phyloP scores from a whole-genome alignment of 495 filamentous ascomycete genomes.

The Aspergillus cavernicola region DNA sequence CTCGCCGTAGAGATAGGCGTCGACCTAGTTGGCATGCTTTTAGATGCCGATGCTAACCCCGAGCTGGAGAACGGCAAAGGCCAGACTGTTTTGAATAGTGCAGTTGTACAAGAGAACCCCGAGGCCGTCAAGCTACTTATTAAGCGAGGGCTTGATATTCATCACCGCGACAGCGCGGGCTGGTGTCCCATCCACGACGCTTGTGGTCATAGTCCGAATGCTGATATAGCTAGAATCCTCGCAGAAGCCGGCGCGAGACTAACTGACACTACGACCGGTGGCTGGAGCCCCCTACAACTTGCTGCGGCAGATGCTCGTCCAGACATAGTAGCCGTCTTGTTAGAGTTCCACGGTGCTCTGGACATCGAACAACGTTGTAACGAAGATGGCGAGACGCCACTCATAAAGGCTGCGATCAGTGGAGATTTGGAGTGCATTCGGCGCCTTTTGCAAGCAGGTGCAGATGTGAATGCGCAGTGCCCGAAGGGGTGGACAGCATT shows the following conservation, averaged over 20 bases:
- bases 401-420: neutral
- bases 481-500: neutral
- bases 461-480: neutral
- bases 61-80: neutral
- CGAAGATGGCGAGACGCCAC: neutral
- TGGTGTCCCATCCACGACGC: constrained; percentile 1
- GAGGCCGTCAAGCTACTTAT: neutral
- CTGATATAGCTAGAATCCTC: neutral
- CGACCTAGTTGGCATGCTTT: neutral
- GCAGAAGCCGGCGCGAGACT: neutral
- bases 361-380: neutral
- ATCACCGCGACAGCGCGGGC: neutral
- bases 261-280: neutral
- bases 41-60: neutral
- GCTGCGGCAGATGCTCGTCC: neutral
- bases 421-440: neutral
- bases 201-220: neutral
- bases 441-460: neutral
- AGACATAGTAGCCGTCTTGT: neutral
- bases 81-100: neutral
- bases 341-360: neutral
- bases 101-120: neutral
- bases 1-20: neutral
- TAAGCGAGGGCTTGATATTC: neutral
- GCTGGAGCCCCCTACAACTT: neutral